Evolutionary conservation across 257 asterid species (phyloP).

Genomic region (Salvia splendens): DNA sequence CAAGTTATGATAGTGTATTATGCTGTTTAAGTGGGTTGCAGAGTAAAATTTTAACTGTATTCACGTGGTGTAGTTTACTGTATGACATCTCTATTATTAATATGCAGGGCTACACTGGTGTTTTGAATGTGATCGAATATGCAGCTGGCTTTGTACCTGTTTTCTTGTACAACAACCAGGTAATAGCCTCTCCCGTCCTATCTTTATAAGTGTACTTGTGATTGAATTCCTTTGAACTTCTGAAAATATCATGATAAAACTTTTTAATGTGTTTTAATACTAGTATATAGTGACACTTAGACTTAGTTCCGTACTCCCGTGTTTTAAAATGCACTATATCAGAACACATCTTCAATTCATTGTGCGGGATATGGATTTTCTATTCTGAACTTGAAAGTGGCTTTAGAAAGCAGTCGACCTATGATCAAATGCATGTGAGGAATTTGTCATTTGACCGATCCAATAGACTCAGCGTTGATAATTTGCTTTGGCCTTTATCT

Average conservation of each 20-base stretch:
- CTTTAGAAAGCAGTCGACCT: not conserved
- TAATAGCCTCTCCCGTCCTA: slow-evolving; percentile 27
- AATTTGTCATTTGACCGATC: slow-evolving; percentile 1
- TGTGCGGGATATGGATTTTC: not conserved
- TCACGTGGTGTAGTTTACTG: not conserved
- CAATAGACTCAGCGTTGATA: not conserved
- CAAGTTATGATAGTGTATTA: slow-evolving; percentile 1
- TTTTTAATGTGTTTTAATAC: not conserved
- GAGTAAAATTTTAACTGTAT: not conserved
- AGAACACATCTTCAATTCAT: not conserved
- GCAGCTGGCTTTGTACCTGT: slow-evolving; percentile 69
- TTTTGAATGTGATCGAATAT: slow-evolving; percentile 68
- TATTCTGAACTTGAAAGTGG: not conserved
- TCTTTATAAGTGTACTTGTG: slow-evolving; percentile 2
- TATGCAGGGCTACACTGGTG: slow-evolving; percentile 85
- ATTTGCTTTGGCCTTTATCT: too few relatives aligned
- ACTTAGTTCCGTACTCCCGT: not conserved
- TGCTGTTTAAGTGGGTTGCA: not conserved
- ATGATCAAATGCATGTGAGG: not conserved
- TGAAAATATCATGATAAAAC: not conserved
- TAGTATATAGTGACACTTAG: not conserved
- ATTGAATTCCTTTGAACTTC: slow-evolving; percentile 4
- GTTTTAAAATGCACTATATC: not conserved
- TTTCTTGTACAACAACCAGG: slow-evolving; percentile 94
- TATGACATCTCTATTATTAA: slow-evolving; percentile 23